phyloP scores from a whole-genome alignment of 2,329 filamentous ascomycete genomes.

The Metarhizium humberi region DNA sequence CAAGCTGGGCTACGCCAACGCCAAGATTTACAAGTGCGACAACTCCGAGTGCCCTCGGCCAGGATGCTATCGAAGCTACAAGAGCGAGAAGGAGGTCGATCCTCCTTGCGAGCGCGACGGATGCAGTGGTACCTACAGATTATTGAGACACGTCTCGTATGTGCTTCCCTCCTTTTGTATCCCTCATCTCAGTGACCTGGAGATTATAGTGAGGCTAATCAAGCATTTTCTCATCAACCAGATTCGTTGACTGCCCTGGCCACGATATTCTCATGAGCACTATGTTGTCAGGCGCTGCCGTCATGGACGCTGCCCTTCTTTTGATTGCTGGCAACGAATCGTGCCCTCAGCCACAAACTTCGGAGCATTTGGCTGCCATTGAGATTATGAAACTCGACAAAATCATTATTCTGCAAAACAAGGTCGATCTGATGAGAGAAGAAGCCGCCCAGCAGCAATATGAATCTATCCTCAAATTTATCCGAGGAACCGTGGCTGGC shows the following conservation, averaged over 20 bases:
- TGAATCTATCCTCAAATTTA: slow-evolving; percentile 96
- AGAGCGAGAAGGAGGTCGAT: slow-evolving; percentile 98
- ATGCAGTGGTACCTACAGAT: slow-evolving; percentile 76
- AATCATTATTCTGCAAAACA: slow-evolving; percentile 99
- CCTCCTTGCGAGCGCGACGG: slow-evolving; percentile 92
- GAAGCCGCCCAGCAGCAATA: slow-evolving; percentile 90
- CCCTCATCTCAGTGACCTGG: not conserved
- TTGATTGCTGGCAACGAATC: slow-evolving; percentile 97
- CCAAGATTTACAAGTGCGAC: slow-evolving; percentile 99
- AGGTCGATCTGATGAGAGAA: slow-evolving; percentile 97
- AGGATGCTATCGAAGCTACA: slow-evolving; percentile 93
- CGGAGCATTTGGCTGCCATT: slow-evolving; percentile 96
- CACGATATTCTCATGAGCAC: slow-evolving; percentile 99
- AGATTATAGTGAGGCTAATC: not conserved
- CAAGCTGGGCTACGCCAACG: slow-evolving; percentile 98
- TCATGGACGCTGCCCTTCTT: slow-evolving; percentile 97
- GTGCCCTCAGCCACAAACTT: slow-evolving; percentile 96
- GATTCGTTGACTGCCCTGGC: slow-evolving; percentile 96
- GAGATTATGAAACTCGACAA: slow-evolving; percentile 99
- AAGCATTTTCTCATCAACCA: slow-evolving; percentile 21
- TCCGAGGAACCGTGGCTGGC: slow-evolving; percentile 91
- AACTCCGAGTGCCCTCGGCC: slow-evolving; percentile 84
- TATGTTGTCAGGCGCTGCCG: slow-evolving; percentile 97
- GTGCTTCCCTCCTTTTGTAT: slow-evolving; percentile 23
- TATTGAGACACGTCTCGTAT: slow-evolving; percentile 88